Conservation (phyloP, 2,329 filamentous ascomycete species). For the Exophiala calicioides region DNA sequence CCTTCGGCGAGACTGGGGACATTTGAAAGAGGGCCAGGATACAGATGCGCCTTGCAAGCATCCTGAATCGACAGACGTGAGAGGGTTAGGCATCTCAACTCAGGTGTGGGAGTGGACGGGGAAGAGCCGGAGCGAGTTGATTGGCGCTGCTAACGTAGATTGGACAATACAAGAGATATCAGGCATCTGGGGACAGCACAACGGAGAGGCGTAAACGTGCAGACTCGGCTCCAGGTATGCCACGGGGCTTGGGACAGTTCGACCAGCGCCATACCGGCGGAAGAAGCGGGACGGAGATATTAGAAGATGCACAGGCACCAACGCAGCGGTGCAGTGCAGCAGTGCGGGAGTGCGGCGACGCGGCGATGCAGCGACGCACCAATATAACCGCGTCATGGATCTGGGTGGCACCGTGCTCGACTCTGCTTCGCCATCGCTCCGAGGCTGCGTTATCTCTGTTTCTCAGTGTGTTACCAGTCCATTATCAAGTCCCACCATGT, state of each 20-base stretch:
- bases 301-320: not conserved
- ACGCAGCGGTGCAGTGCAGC: too few species aligned
- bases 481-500: too few species aligned
- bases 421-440: slow-evolving; percentile 18
- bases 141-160: not conserved
- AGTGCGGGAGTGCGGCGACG: too few species aligned
- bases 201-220: too few species aligned
- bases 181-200: too few species aligned
- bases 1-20: not conserved
- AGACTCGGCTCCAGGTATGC: too few species aligned
- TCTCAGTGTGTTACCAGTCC: not conserved
- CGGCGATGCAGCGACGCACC: not conserved
- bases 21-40: not conserved
- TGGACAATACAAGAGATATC: too few species aligned
- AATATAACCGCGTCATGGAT: slow-evolving; percentile 26
- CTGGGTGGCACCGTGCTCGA: slow-evolving; percentile 21
- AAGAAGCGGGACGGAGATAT: not conserved
- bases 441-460: slow-evolving; percentile 23
- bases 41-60: too few species aligned
- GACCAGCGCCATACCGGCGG: not conserved
- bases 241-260: too few species aligned
- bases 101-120: not conserved
- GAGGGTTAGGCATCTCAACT: too few species aligned
- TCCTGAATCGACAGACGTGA: too few species aligned
- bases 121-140: not conserved